Evolutionary conservation across 2,329 filamentous ascomycete species (phyloP).

Genomic region (Colletotrichum cereale): DNA sequence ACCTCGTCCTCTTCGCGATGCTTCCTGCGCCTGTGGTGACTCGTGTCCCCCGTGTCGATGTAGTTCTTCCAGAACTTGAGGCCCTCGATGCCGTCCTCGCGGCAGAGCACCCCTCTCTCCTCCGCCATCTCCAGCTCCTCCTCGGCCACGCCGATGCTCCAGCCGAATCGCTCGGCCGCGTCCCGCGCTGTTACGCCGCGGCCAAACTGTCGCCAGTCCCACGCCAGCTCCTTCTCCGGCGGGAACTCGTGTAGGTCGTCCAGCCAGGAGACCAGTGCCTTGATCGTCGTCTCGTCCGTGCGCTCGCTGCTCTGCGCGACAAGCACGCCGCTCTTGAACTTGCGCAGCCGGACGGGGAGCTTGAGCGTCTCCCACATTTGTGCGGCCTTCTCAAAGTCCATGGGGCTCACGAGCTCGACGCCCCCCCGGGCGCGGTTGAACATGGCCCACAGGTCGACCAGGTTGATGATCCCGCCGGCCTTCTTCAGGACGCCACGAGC

Average conservation of each 20-base stretch:
- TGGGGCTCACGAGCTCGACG: slow-evolving; percentile 91
- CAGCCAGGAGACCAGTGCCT: slow-evolving; percentile 81
- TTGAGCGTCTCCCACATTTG: slow-evolving; percentile 88
- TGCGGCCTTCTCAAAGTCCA: slow-evolving; percentile 92
- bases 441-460: slow-evolving; percentile 93
- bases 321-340: slow-evolving; percentile 93
- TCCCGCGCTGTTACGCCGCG: slow-evolving; percentile 91
- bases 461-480: slow-evolving; percentile 87
- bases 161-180: slow-evolving; percentile 89
- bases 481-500: slow-evolving; percentile 80
- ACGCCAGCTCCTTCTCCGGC: slow-evolving; percentile 73
- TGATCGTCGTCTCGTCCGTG: slow-evolving; percentile 91
- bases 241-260: slow-evolving; percentile 76
- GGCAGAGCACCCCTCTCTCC: slow-evolving; percentile 86
- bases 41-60: slow-evolving; percentile 61
- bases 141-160: slow-evolving; percentile 95
- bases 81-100: slow-evolving; percentile 92
- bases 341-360: slow-evolving; percentile 86
- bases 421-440: slow-evolving; percentile 95
- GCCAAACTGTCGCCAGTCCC: slow-evolving; percentile 85
- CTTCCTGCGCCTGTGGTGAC: slow-evolving; percentile 45
- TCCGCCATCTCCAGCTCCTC: slow-evolving; percentile 99
- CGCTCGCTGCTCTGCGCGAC: slow-evolving; percentile 91
- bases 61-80: slow-evolving; percentile 93
- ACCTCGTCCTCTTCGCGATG: slow-evolving; percentile 55